Percentiles rank a stretch among this genome's conserved stretches.
Conservation (phyloP, 2,329 filamentous ascomycete species). For the Cladosporium sp. region DNA sequence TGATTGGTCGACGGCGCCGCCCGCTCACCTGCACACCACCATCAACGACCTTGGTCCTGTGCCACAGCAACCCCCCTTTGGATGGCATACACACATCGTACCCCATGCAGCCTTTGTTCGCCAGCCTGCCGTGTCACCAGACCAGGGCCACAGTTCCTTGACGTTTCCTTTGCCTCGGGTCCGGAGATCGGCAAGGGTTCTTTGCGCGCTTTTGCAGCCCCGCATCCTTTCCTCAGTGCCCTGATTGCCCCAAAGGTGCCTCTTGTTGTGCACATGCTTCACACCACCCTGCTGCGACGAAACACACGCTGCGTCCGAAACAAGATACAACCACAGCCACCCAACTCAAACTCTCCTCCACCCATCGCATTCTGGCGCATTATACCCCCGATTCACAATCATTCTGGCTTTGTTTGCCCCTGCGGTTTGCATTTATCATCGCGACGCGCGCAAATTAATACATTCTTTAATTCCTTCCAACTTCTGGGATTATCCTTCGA, state of each 20-base stretch:
- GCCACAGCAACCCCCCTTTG: slow-evolving; percentile 7
- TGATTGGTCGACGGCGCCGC: slow-evolving; percentile 4
- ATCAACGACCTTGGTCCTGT: slow-evolving; percentile 8
- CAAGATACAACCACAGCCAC: neutral
- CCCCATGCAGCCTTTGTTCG: slow-evolving; percentile 2
- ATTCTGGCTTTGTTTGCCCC: neutral
- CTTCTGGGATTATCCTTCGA: neutral
- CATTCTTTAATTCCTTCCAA: neutral
- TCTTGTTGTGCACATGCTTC: too few relatives aligned
- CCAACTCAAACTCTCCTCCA: neutral
- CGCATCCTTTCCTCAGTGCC: too few relatives aligned
- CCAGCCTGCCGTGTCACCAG: slow-evolving; percentile 11
- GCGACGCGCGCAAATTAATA: too few relatives aligned
- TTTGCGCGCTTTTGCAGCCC: neutral
- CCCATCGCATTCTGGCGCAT: slow-evolving; percentile 7
- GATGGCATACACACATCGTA: slow-evolving; percentile 6
- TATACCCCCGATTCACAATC: slow-evolving; percentile 5
- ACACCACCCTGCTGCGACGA: neutral
- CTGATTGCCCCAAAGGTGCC: too few relatives aligned
- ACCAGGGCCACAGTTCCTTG: neutral
- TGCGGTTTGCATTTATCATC: too few relatives aligned
- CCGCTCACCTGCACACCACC: slow-evolving; percentile 8
- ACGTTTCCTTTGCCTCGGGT: neutral
- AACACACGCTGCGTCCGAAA: neutral
- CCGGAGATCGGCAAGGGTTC: slow-evolving; percentile 12